Base-by-base conservation (phyloP, 257 asterid species). In the Fraxinus excelsior region DNA sequence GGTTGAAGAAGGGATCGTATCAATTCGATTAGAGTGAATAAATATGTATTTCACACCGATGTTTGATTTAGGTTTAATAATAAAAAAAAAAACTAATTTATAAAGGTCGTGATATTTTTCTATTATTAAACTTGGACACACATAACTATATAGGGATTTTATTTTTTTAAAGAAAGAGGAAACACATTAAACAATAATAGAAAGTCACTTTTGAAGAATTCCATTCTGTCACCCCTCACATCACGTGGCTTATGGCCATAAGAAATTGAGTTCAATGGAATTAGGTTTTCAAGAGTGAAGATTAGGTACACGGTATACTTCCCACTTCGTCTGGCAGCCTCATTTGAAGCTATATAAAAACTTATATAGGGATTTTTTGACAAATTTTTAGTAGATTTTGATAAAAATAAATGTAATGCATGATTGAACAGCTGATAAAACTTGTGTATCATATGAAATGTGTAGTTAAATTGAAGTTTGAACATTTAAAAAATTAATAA, bases 181-280 rank as follows among this genome's bases (percentile, higher is more conserved):
- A 37, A 28, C 5, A 9, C 42, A 64, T 28, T 31, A 12, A 67
- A 31, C 25, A 6, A 49, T 28, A 6, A 32, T 28, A 2, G 60
- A 49, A 60, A 60, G 67, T 9, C 32, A 60, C 32, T 60, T 2
- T 60, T 3, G 14, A 21, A 60, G 64, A 21, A 18, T n/a, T 58
- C 66, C 18, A 62, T 62, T 13, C 3, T 19, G 16, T 37, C 7
- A 8, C 58, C 37, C 28, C 11, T 16, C 68, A 62, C 32, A 62
- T 62, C 77, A 73, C 44, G 34, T 21, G 70, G 67, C 13, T 40
- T 67, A 64, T 65, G 78, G 64, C 42, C 42, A 25, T 23, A 62
- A n/a, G 37, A 51, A n/a, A 46, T 29, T 53, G 26, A 2, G 68
- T 34, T 10, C 25, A 35, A 23, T 74, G 44, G 79, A 64, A 62